Conservation (phyloP, 2,329 filamentous ascomycete species). For the Nemania sp. region DNA sequence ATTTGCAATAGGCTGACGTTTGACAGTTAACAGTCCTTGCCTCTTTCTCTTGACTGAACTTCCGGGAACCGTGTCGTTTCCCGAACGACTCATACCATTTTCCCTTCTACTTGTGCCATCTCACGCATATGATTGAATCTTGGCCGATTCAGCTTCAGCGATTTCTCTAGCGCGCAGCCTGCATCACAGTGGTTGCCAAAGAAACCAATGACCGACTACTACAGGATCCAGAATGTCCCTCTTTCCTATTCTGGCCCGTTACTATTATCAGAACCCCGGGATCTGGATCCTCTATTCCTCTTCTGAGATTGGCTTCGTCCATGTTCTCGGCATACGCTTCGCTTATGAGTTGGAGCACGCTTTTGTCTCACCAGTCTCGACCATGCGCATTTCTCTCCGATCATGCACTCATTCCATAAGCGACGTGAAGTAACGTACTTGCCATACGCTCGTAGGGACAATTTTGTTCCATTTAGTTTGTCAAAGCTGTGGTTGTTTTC, state of each 20-base stretch:
- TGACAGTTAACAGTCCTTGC: too few relatives aligned
- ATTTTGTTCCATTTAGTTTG: constrained; percentile 50
- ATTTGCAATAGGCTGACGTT: too few relatives aligned
- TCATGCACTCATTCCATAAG: constrained; percentile 57
- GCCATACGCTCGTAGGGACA: constrained; percentile 46
- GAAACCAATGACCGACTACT: constrained; percentile 52
- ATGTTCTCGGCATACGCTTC: constrained; percentile 58
- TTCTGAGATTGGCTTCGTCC: constrained; percentile 51
- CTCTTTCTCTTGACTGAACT: too few relatives aligned
- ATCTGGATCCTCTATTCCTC: constrained; percentile 43
- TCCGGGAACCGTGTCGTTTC: too few relatives aligned
- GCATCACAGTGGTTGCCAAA: not conserved
- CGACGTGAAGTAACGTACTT: too few relatives aligned
- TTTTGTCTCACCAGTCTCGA: constrained; percentile 67
- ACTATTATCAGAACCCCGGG: not conserved
- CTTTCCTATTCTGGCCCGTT: constrained; percentile 43
- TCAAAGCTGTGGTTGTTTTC: constrained; percentile 54
- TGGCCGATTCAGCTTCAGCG: constrained; percentile 63
- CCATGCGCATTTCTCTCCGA: constrained; percentile 65
- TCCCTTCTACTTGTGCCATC: too few relatives aligned
- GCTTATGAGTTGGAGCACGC: constrained; percentile 59
- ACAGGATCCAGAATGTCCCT: constrained; percentile 60
- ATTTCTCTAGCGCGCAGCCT: constrained; percentile 42
- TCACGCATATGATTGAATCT: constrained; percentile 46
- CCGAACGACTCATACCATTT: too few relatives aligned